phyloP scores from a whole-genome alignment of 2,329 filamentous ascomycete genomes.

The Aspergillus brasiliensis region DNA sequence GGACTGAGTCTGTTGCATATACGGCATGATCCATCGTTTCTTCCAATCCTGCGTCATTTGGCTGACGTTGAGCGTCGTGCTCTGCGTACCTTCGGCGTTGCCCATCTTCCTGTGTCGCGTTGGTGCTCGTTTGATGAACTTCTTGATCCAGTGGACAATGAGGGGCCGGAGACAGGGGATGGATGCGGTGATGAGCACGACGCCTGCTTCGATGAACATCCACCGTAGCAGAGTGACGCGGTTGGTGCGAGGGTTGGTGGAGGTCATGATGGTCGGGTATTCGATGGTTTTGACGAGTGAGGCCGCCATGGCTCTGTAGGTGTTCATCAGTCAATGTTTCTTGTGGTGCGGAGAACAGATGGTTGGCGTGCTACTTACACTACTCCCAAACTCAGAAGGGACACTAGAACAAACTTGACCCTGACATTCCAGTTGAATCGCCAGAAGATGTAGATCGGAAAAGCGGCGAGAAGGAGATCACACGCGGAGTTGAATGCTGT shows the following conservation, averaged over 20 bases:
- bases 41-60: not conserved
- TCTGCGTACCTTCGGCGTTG: too few species aligned
- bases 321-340: not conserved
- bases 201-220: constrained; percentile 8
- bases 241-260: constrained; percentile 6
- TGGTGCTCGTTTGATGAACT: not conserved
- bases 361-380: not conserved
- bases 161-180: not conserved
- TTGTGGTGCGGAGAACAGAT: too few species aligned
- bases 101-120: not conserved
- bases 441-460: constrained; percentile 4
- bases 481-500: constrained; percentile 2
- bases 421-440: not conserved
- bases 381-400: not conserved
- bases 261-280: constrained; percentile 6
- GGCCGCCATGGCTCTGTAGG: constrained; percentile 6
- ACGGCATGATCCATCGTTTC: constrained; percentile 1
- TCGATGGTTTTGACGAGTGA: constrained; percentile 10
- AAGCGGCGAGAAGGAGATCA: not conserved
- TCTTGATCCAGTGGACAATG: not conserved
- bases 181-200: constrained; percentile 1
- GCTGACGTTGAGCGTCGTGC: not conserved
- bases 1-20: not conserved
- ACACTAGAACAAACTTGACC: not conserved
- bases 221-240: constrained; percentile 6